Conservation (phyloP, 345 rosid genomes). For the Arabis hirsuta region DNA sequence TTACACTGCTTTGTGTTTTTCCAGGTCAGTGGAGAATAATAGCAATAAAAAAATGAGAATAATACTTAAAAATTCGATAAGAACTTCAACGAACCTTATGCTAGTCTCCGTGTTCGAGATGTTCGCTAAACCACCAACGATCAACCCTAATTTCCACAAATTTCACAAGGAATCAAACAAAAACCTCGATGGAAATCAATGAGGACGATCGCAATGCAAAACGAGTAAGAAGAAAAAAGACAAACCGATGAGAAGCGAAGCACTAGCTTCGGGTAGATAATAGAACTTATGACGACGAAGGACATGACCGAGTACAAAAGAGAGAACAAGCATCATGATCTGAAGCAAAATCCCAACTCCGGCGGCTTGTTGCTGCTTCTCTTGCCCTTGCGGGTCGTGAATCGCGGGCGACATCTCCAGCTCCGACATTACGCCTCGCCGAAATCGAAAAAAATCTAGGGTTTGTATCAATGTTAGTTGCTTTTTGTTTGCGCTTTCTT, state of each 20-base stretch:
- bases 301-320: slow-evolving; percentile 94
- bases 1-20: neutral
- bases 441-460: slow-evolving; percentile 22
- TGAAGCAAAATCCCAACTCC: slow-evolving; percentile 98
- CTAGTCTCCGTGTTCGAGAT: slow-evolving; percentile 87
- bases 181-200: neutral
- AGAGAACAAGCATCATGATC: slow-evolving; percentile 99
- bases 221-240: slow-evolving; percentile 9
- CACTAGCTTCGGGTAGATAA: slow-evolving; percentile 97
- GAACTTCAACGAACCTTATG: slow-evolving; percentile 59
- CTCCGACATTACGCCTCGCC: slow-evolving; percentile 44
- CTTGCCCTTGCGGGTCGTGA: slow-evolving; percentile 53
- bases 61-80: neutral
- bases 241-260: slow-evolving; percentile 93
- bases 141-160: slow-evolving; percentile 56
- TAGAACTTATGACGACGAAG: slow-evolving; percentile 97
- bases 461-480: slow-evolving; percentile 27
- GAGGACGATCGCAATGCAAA: slow-evolving; percentile 19
- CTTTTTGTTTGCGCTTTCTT: slow-evolving; percentile 13
- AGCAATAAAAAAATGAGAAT: slow-evolving; percentile 32
- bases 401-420: slow-evolving; percentile 56
- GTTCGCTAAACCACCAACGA: slow-evolving; percentile 93
- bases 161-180: neutral
- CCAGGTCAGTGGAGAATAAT: slow-evolving; percentile 28
- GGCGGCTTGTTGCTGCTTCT: slow-evolving; percentile 94